Evolutionary conservation across 768 basidiomycete species (phyloP).

Genomic region (Russula abietina): DNA sequence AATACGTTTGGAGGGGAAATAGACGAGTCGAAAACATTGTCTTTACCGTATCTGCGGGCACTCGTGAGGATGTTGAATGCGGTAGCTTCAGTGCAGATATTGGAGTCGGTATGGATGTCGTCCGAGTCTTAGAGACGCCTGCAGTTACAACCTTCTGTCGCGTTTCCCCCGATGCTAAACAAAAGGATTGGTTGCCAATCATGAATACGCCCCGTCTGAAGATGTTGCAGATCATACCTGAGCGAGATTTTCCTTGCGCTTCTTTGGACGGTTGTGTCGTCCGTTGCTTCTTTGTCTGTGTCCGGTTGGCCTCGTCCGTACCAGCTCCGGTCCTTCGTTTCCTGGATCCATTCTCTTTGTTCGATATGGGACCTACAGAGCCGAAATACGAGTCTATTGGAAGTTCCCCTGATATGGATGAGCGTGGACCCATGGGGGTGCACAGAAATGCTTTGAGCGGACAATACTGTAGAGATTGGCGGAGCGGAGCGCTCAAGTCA

Average conservation of each 20-base stretch:
- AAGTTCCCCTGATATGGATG: slow-evolving; percentile 19
- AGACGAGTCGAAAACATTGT: neutral
- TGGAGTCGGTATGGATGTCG: slow-evolving; percentile 12
- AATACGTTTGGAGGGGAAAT: neutral
- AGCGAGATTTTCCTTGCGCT: neutral
- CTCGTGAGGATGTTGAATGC: neutral
- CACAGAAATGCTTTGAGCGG: neutral
- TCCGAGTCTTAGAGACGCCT: neutral
- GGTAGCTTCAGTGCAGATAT: slow-evolving; percentile 1
- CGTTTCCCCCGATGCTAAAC: neutral
- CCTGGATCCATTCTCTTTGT: slow-evolving; percentile 9
- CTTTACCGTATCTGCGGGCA: neutral
- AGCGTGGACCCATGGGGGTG: slow-evolving; percentile 12
- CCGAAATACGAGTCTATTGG: slow-evolving; percentile 18
- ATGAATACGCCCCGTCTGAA: neutral
- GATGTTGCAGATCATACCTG: neutral
- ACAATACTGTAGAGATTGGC: neutral
- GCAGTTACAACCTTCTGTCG: neutral
- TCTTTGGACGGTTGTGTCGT: neutral
- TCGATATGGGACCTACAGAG: neutral
- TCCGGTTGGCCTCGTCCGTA: neutral
- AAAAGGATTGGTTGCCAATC: neutral
- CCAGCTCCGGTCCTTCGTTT: slow-evolving; percentile 7
- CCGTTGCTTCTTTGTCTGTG: slow-evolving; percentile 7
- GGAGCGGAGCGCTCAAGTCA: neutral